phyloP scores from a whole-genome alignment of 148 eudicot species.

The Persicaria tinctoria region DNA sequence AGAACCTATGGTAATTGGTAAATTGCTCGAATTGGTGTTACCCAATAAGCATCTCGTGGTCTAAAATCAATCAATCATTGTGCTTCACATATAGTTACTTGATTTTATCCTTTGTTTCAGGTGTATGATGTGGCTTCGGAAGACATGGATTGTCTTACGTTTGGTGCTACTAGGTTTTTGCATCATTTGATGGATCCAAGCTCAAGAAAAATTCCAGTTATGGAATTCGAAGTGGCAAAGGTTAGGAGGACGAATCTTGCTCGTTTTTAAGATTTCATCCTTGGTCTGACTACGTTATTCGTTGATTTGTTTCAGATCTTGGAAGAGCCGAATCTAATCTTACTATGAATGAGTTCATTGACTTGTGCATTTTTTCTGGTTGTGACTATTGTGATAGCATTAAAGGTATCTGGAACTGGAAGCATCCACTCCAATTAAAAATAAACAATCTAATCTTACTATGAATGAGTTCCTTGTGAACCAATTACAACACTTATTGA shows the following conservation, averaged over 20 bases:
- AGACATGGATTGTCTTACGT: conserved; percentile 93
- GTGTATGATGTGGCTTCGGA: conserved; percentile 94
- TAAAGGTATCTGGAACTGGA: conserved; percentile 37
- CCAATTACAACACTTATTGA: conserved; percentile 26
- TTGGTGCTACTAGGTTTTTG: conserved; percentile 90
- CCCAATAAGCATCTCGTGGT: too few species aligned
- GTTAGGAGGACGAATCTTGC: conserved; percentile 41
- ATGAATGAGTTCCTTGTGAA: conserved; percentile 99
- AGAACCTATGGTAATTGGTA: too few species aligned
- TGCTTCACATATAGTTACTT: too few species aligned
- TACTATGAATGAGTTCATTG: too few species aligned
- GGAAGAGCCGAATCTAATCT: too few species aligned
- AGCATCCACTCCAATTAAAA: too few species aligned
- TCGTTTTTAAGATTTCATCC: conserved; percentile 33
- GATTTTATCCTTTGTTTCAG: conserved; percentile 20
- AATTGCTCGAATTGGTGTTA: too few species aligned
- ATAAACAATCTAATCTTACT: conserved; percentile 14
- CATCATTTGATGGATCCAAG: conserved; percentile 37
- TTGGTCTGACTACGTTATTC: too few species aligned
- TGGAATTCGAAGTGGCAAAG: conserved; percentile 94
- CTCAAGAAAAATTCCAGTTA: conserved; percentile 69
- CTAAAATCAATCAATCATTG: too few species aligned
- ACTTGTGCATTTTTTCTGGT: too few species aligned
- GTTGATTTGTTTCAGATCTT: too few species aligned
- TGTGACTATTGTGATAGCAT: conserved; percentile 83